Base-by-base conservation (phyloP, 2,329 filamentous ascomycete species). In the Fusarium hostae region DNA sequence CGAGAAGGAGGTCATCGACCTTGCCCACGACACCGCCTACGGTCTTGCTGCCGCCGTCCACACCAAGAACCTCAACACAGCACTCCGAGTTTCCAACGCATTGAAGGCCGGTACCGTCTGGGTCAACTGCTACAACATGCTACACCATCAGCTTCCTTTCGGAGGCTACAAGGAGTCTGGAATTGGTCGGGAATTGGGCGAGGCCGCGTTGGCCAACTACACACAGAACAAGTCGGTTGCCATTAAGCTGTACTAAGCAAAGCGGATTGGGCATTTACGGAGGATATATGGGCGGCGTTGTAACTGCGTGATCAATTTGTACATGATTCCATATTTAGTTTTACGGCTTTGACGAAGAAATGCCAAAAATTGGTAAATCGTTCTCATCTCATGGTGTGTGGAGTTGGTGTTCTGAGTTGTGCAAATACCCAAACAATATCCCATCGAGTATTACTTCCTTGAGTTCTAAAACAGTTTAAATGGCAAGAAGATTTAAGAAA, bases 41-140 rank as follows among this genome's bases (percentile, higher is more conserved):
- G 94, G 94, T 78, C 89, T 97, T 47, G 94, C 94, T 66, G 91
- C 94, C 59, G 94, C 92, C 72, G 87, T 97, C 48, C 93, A 96
- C 88, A 97, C 94, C 77, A 90, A 83, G 75, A 90, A 94, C 84
- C 86, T 97, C 80, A 94, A 93, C 87, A 94, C 92, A 1, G 93
- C 93, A 76, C 88, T 96, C 80, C 89, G 92, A 64, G 92, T 95
- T 62, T 90, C 90, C 81, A 95, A 94, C 81, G 85, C 84, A 16
- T 84, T 97, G 77, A 88, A 88, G 80, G 94, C 94, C 37, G 94
- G 92, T 70, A 89, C 87, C 41, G 85, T 88, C 68, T 89, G 87
- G 87, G 85, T 88, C 68, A 86, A 85, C 78, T 85, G 81, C 72
- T 86, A 95, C 84, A 97, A 96, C 82, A 84, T 90, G 69, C 83